These are phyloP conservation scores for Ceratopteris richardii DNA, from an alignment of 75 land plant genomes.

Conservation along the genomic window DNA sequence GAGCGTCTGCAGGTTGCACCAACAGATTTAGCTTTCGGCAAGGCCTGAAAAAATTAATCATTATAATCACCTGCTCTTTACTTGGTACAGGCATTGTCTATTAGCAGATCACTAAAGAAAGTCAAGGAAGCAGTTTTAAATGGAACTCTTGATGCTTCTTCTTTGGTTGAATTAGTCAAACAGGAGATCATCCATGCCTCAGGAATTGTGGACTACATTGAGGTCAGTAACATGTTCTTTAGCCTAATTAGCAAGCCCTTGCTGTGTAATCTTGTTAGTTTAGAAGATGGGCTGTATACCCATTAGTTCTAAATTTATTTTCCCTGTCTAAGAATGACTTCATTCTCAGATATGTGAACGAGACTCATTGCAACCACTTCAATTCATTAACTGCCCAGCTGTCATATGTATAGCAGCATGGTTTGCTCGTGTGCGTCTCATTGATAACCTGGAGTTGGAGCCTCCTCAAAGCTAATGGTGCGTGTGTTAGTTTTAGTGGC, in stretches of 20 bases:
- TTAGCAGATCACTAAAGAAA: slow-evolving; percentile 45
- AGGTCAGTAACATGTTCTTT: slow-evolving; percentile 41
- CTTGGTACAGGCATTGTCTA: slow-evolving; percentile 68
- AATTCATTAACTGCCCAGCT: slow-evolving; percentile 41
- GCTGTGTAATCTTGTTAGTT: too few relatives aligned
- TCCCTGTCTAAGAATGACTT: too few relatives aligned
- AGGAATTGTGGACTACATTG: slow-evolving; percentile 81
- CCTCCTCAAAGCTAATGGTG: too few relatives aligned
- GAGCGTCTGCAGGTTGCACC: slow-evolving; percentile 72
- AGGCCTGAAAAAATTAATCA: too few relatives aligned
- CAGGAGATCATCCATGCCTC: slow-evolving; percentile 49
- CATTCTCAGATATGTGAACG: slow-evolving; percentile 73
- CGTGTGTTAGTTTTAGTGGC: too few relatives aligned
- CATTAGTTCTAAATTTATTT: too few relatives aligned
- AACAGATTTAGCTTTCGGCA: slow-evolving; percentile 6
- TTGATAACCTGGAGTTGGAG: slow-evolving; percentile 70
- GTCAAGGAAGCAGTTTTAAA: slow-evolving; percentile 48
- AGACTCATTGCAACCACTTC: slow-evolving; percentile 45
- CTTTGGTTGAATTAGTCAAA: slow-evolving; percentile 27
- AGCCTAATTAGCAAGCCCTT: background rate
- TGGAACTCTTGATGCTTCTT: slow-evolving; percentile 43
- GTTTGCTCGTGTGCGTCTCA: slow-evolving; percentile 83
- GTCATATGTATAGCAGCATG: slow-evolving; percentile 86
- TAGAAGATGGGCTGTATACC: too few relatives aligned
- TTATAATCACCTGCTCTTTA: too few relatives aligned